phyloP scores from a whole-genome alignment of 2,329 filamentous ascomycete species.

The Chaetomiaceae sp. region DNA sequence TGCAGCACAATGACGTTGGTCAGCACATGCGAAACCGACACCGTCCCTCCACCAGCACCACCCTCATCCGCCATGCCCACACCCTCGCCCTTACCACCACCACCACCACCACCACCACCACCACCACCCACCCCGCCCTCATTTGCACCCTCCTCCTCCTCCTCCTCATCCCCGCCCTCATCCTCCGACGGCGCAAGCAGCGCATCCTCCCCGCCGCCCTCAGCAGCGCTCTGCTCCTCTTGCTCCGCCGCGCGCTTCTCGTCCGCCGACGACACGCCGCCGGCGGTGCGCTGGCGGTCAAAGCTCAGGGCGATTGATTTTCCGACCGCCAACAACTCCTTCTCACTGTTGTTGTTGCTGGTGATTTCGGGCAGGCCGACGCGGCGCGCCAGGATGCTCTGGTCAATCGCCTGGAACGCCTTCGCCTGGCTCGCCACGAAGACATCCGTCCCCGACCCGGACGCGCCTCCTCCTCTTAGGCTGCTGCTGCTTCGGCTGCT shows the following conservation, averaged over 20 bases:
- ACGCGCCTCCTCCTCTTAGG: no score
- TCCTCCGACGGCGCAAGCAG: conserved; percentile 20
- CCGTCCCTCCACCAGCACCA: conserved; percentile 31
- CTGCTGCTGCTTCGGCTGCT: no score
- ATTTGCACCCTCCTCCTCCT: not conserved
- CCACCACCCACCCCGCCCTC: no score
- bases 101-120: no score
- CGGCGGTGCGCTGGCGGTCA: conserved; percentile 29
- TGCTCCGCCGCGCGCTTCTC: conserved; percentile 8
- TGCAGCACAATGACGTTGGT: conserved; percentile 76
- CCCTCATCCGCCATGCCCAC: not conserved
- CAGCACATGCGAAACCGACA: conserved; percentile 69
- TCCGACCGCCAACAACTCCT: no score
- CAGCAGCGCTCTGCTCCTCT: conserved; percentile 11
- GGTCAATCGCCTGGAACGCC: conserved; percentile 58
- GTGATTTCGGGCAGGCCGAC: conserved; percentile 43
- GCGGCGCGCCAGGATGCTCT: conserved; percentile 51
- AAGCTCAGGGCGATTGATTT: conserved; percentile 44
- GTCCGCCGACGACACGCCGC: conserved; percentile 9
- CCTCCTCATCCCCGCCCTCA: conserved; percentile 9
- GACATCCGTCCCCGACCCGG: no score
- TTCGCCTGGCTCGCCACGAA: conserved; percentile 48
- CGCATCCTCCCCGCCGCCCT: conserved; percentile 23
- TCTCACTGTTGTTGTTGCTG: not conserved
- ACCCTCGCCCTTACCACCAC: no score